Evolutionary conservation across 2,329 filamentous ascomycete species (phyloP).

Genomic region (Akanthomyces dipterigenus): DNA sequence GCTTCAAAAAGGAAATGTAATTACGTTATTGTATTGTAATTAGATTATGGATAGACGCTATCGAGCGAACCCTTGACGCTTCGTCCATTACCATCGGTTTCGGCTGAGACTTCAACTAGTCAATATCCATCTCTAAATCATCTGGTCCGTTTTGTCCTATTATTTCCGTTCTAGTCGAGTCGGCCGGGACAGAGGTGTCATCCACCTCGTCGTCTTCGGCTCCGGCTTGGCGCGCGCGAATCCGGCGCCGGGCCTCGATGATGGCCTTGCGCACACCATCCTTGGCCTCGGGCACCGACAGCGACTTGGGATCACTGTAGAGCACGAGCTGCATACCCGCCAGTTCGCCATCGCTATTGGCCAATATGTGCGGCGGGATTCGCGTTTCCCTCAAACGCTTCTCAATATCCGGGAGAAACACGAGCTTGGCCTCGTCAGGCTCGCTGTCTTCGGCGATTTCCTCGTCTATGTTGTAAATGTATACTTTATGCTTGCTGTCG

Average conservation of each 20-base stretch:
- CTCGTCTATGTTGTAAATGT: constrained; percentile 84
- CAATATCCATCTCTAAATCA: constrained; percentile 62
- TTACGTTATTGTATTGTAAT: background rate
- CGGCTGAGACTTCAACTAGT: constrained; percentile 26
- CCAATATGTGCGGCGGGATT: constrained; percentile 58
- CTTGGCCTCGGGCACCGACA: constrained; percentile 67
- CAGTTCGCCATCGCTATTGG: constrained; percentile 47
- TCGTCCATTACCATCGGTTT: background rate
- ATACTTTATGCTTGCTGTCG: constrained; percentile 79
- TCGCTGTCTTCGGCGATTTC: constrained; percentile 58
- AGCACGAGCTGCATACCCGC: constrained; percentile 71
- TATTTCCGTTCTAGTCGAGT: background rate
- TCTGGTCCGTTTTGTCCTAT: constrained; percentile 31
- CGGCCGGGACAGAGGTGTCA: no score
- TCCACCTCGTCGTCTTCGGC: constrained; percentile 23
- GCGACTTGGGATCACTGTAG: constrained; percentile 70
- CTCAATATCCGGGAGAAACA: constrained; percentile 82
- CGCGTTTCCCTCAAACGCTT: constrained; percentile 69
- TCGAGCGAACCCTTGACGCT: background rate
- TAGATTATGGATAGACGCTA: background rate
- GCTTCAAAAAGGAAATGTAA: background rate
- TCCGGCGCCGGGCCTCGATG: constrained; percentile 66
- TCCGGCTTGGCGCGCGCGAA: constrained; percentile 47
- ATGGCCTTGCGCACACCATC: constrained; percentile 79
- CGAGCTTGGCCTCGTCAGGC: constrained; percentile 50